These are phyloP conservation scores for Podospora pseudopauciseta DNA, from an alignment of 495 filamentous ascomycete species.

Conservation along the genomic window DNA sequence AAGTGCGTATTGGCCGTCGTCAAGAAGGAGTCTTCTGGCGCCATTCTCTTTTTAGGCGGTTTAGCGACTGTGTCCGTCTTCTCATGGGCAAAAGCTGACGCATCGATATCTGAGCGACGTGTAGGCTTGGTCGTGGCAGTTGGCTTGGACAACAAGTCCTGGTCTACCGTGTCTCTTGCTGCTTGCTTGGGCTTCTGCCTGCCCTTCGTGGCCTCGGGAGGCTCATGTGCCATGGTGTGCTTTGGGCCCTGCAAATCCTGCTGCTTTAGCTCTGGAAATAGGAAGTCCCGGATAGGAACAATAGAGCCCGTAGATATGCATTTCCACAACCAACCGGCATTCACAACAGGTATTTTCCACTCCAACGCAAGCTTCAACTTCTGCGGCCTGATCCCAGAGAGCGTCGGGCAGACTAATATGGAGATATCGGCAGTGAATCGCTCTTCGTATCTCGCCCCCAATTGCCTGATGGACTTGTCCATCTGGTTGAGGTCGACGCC, in stretches of 20 bases:
- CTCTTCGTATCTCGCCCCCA: constrained; percentile 78
- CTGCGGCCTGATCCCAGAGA: constrained; percentile 55
- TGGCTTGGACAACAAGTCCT: constrained; percentile 25
- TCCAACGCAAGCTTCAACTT: constrained; percentile 71
- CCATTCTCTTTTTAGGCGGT: background rate
- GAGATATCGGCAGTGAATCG: constrained; percentile 62
- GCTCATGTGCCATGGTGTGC: background rate
- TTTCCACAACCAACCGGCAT: constrained; percentile 76
- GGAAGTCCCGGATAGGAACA: constrained; percentile 36
- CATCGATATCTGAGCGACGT: constrained; percentile 19
- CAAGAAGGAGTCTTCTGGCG: constrained; percentile 5
- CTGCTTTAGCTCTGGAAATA: constrained; percentile 38
- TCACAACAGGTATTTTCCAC: constrained; percentile 75
- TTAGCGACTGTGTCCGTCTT: background rate
- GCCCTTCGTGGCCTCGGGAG: background rate
- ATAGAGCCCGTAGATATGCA: constrained; percentile 55
- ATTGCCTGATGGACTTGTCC: constrained; percentile 65
- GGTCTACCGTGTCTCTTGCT: constrained; percentile 14
- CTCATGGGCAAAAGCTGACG: constrained; percentile 20
- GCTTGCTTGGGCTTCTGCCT: constrained; percentile 13
- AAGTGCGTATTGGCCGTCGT: constrained; percentile 20
- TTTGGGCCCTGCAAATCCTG: constrained; percentile 1
- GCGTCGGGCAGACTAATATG: constrained; percentile 64
- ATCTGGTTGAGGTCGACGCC: constrained; percentile 84
- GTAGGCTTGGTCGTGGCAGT: constrained; percentile 13